Percentiles rank a stretch among this genome's conserved stretches.
Conservation (phyloP, 192 early-diverging fungal genomes). For the Geranomyces variabilis region DNA sequence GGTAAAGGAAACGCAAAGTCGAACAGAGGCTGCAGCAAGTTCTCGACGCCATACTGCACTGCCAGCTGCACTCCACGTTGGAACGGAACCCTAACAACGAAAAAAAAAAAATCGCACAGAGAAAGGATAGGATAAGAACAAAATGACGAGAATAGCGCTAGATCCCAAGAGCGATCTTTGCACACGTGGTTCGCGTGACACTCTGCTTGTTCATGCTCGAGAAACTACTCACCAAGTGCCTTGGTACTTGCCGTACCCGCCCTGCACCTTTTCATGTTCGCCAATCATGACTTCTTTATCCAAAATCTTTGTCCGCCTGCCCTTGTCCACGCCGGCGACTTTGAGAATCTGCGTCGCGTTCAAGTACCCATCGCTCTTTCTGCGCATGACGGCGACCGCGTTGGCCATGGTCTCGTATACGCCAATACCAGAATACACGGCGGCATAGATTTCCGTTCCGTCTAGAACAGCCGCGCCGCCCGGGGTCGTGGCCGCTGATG, state of each 20-base stretch:
- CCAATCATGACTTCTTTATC: slow-evolving; percentile 89
- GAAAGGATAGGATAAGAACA: not conserved
- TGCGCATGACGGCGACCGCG: slow-evolving; percentile 69
- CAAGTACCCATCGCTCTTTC: slow-evolving; percentile 84
- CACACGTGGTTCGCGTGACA: too few relatives aligned
- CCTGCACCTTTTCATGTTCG: slow-evolving; percentile 94
- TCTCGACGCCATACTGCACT: slow-evolving; percentile 75
- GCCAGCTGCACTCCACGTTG: slow-evolving; percentile 69
- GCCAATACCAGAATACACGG: slow-evolving; percentile 91
- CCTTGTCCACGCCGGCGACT: slow-evolving; percentile 93
- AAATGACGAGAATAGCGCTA: slow-evolving; percentile 15
- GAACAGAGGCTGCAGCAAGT: slow-evolving; percentile 74
- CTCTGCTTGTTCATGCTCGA: too few relatives aligned
- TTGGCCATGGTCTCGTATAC: slow-evolving; percentile 94
- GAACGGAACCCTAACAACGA: too few relatives aligned
- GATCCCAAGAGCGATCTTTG: not conserved
- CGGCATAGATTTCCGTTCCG: slow-evolving; percentile 67
- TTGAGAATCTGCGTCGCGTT: slow-evolving; percentile 99
- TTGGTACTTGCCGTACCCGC: slow-evolving; percentile 98
- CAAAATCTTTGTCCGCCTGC: slow-evolving; percentile 87
- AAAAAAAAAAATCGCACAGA: too few relatives aligned
- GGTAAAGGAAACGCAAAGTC: slow-evolving; percentile 72
- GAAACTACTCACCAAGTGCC: slow-evolving; percentile 74
- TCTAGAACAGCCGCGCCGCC: too few relatives aligned
- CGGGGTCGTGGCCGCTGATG: too few relatives aligned